These are phyloP conservation scores for Psilocybe mexicana DNA, from an alignment of 1,284 basidiomycete genomes.

Conservation along the genomic window DNA sequence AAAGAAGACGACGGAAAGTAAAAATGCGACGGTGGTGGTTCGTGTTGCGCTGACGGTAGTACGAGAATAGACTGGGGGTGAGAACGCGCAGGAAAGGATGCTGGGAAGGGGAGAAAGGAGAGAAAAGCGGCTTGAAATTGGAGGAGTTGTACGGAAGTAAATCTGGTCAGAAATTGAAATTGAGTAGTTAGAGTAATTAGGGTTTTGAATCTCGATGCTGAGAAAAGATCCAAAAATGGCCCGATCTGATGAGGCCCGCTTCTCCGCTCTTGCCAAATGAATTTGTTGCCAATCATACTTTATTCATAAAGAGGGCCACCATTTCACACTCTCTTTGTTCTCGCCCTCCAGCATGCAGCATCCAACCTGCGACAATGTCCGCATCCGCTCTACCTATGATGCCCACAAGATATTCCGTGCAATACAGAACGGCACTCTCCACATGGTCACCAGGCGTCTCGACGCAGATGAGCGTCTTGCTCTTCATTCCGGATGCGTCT, in stretches of 20 bases:
- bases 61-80: conserved; percentile 23
- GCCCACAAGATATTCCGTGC: conserved; percentile 81
- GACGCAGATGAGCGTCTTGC: conserved; percentile 74
- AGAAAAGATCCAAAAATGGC: conserved; percentile 11
- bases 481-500: conserved; percentile 70
- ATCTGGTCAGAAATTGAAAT: conserved; percentile 17
- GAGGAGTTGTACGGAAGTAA: conserved; percentile 23
- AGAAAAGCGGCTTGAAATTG: background rate
- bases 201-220: conserved; percentile 22
- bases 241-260: conserved; percentile 18
- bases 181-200: conserved; percentile 16
- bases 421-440: conserved; percentile 60
- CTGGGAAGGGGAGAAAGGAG: background rate
- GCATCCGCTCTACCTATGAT: conserved; percentile 75
- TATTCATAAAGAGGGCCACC: conserved; percentile 11
- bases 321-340: conserved; percentile 8
- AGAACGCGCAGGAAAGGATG: conserved; percentile 2
- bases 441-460: conserved; percentile 75
- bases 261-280: conserved; percentile 12
- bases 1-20: background rate
- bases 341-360: conserved; percentile 48
- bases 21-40: conserved; percentile 2
- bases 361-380: conserved; percentile 69
- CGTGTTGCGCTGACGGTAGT: conserved; percentile 9
- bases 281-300: conserved; percentile 17